These are phyloP conservation scores for Hibiscus mutabilis DNA, from an alignment of 345 rosid genomes.

Conservation along the genomic window DNA sequence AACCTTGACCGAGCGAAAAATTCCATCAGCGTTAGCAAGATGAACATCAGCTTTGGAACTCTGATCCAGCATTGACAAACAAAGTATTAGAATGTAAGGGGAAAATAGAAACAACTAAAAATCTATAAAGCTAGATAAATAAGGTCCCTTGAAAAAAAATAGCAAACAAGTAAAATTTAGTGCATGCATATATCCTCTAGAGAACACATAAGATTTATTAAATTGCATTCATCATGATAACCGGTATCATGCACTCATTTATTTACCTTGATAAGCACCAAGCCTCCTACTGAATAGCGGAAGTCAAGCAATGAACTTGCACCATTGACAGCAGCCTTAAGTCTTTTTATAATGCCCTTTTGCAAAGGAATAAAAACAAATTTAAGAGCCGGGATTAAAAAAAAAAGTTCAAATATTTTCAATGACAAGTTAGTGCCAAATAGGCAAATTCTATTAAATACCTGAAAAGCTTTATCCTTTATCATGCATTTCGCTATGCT, in stretches of 20 bases:
- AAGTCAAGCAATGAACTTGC: conserved; percentile 73
- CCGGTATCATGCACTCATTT: not conserved
- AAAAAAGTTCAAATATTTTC: not conserved
- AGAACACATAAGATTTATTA: not conserved
- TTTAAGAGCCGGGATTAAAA: not conserved
- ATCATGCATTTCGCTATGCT: conserved; percentile 53
- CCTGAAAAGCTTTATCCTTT: conserved; percentile 47
- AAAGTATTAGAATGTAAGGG: not conserved
- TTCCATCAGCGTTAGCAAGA: conserved; percentile 66
- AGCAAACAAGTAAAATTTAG: not conserved
- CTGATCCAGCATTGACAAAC: conserved; percentile 46
- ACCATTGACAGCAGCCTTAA: conserved; percentile 49
- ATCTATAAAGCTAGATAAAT: not conserved
- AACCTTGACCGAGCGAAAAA: conserved; percentile 82
- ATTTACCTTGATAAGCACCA: conserved; percentile 80
- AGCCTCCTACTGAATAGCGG: conserved; percentile 58
- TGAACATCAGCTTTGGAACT: conserved; percentile 45
- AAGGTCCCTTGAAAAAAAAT: not conserved
- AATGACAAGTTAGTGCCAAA: not conserved
- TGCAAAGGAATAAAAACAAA: conserved; percentile 13
- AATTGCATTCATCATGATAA: not conserved
- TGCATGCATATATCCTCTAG: not conserved
- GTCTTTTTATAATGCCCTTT: conserved; percentile 59
- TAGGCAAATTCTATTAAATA: conserved; percentile 16
- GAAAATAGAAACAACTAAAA: conserved; percentile 7